These are phyloP conservation scores for Limonium bicolor DNA, from an alignment of 148 eudicot species.

Conservation along the genomic window DNA sequence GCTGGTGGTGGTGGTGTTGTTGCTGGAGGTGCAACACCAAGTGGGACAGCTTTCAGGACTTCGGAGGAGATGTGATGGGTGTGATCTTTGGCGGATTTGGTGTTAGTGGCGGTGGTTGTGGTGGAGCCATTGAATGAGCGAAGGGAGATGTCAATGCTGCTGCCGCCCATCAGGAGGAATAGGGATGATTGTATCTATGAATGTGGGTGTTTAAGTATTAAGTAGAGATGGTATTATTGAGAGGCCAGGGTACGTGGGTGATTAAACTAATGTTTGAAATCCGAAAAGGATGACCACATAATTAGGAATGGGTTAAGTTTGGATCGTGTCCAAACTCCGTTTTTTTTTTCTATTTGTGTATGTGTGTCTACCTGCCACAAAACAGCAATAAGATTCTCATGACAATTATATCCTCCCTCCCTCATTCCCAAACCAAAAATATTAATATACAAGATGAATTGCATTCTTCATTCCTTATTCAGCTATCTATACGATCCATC, in stretches of 20 bases:
- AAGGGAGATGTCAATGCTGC: background rate
- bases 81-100: too few relatives aligned
- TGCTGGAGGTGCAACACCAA: constrained; percentile 1
- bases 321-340: background rate
- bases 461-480: too few relatives aligned
- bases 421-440: too few relatives aligned
- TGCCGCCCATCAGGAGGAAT: constrained; percentile 8
- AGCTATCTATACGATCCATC: too few relatives aligned
- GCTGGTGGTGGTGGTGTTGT: background rate
- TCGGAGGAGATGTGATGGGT: constrained; percentile 6
- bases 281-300: constrained; percentile 22
- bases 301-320: constrained; percentile 35
- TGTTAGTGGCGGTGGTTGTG: too few relatives aligned
- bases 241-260: too few relatives aligned
- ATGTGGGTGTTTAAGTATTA: constrained; percentile 11
- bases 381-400: constrained; percentile 1
- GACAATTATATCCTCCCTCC: too few relatives aligned
- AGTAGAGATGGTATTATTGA: background rate
- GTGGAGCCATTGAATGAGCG: too few relatives aligned
- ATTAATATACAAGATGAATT: too few relatives aligned
- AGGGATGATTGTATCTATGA: constrained; percentile 3
- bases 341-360: background rate
- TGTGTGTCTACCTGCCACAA: background rate
- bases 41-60: constrained; percentile 6
- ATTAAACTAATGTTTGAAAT: constrained; percentile 17